Base-by-base conservation (phyloP, 2,329 filamentous ascomycete species). In the Lachnellula cervina region DNA sequence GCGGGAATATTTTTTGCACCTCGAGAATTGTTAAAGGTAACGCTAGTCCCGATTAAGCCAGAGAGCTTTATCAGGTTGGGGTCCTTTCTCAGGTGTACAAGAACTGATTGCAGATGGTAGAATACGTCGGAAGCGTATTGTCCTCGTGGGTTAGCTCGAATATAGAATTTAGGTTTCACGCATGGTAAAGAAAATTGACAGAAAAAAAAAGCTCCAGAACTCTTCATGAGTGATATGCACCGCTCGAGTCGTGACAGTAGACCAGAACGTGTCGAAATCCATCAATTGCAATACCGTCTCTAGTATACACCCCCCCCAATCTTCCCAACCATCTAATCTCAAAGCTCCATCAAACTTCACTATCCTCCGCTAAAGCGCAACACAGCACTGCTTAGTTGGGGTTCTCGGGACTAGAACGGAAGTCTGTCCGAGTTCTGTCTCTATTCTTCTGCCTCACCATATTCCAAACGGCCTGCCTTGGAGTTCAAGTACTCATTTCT, bases 401-500 rank as follows among this genome's bases (percentile, higher is more conserved):
- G 49, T 54, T 35, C 46, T 35, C 52, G 35, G 55, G 56, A 57
- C 48, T 45, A 54, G 32, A 52, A 40, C 47, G 28, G 37, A 32
- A 38, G 25, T 49, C 48, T 48, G 42, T 59, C 25, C 25, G 25
- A 28, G 7, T 28, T 28, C 25, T 28, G 28, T 28, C 28, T 32
- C 59, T 64, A 61, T 53, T 61, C 55, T 60, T 76, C 76, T 59
- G 72, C 73, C 19, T 76, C 77, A 55, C 62, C 74, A 60, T 73
- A 78, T 66, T 80, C 74, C 38, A 76, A 73, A 66, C 86, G 85
- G 51, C 88, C 88, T 54, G 80, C 77, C 82, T 91, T 91, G 66
- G 87, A 90, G 81, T 90, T 89, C 68, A 89, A 78, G 76, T 88
- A 90, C 71, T 90, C 80, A 77, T 90, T 91, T 75, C 88, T 91